Evolutionary conservation across 1,284 basidiomycete genomes (phyloP).

Genomic region (Phlebopus sp.): DNA sequence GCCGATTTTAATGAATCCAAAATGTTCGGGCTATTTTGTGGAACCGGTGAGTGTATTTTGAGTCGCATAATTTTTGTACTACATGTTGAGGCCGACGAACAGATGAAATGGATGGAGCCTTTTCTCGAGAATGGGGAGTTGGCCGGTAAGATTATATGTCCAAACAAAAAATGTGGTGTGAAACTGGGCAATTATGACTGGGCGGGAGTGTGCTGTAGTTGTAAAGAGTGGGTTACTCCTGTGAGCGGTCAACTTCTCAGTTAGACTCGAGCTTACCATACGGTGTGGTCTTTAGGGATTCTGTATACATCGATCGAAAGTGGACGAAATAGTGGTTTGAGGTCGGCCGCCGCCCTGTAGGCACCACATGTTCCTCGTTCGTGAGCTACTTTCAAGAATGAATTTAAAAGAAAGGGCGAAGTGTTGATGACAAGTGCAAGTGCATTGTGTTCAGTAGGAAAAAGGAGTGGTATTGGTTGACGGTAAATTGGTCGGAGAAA

Average conservation of each 20-base stretch:
- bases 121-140: slow-evolving; percentile 72
- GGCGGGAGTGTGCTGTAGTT: slow-evolving; percentile 92
- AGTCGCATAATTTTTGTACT: not conserved
- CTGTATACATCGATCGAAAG: slow-evolving; percentile 86
- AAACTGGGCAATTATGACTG: slow-evolving; percentile 97
- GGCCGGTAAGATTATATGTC: slow-evolving; percentile 87
- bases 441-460: slow-evolving; percentile 17
- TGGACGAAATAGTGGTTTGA: slow-evolving; percentile 71
- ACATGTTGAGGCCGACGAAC: not conserved
- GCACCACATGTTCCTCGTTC: not conserved
- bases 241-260: slow-evolving; percentile 44
- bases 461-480: slow-evolving; percentile 14
- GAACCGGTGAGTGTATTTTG: slow-evolving; percentile 71
- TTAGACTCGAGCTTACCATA: not conserved
- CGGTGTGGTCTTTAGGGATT: slow-evolving; percentile 59
- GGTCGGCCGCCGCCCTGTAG: not conserved
- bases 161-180: slow-evolving; percentile 82
- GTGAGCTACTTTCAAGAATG: not conserved
- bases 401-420: slow-evolving; percentile 14
- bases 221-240: slow-evolving; percentile 87
- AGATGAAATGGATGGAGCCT: slow-evolving; percentile 96
- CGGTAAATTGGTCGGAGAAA: slow-evolving; percentile 1
- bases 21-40: slow-evolving; percentile 94
- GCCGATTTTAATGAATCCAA: slow-evolving; percentile 69
- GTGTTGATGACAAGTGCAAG: slow-evolving; percentile 15